Evolutionary conservation across 192 early-diverging fungal genomes (phyloP), one percentile per base, ranked within the genome.

Genomic region (Obelidium mucronatum): DNA sequence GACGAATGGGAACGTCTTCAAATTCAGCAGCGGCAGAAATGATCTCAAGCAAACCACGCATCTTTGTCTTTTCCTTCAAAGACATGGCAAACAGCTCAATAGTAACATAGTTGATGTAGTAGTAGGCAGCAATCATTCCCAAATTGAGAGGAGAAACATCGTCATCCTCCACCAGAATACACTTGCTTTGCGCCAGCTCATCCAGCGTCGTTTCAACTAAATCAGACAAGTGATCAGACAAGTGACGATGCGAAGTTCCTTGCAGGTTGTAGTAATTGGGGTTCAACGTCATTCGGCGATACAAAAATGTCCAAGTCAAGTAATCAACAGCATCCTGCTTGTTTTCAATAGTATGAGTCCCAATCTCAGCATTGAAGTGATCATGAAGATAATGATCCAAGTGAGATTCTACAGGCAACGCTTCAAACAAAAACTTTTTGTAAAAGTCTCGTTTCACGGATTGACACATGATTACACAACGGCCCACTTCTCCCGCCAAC

Each of bases 301-400:
- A 99, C 63, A 98, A 77, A 84, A 98, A 94, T 34, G 97, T 96
- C 98, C 98, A 99, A 0, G 98, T 99, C 65, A 99, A 82, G 67
- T 98, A 99, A 69, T 99, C 98, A 0, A 99, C 95, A 0, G 98
- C 98, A 78, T 98, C 97, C 79, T 99, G 96, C 86, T 97, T 98
- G 81, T 93, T 97, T 79, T 93, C 92, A 52, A 99, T 96, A 0
- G 95, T 96, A 77, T 93, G 93, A 36, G 95, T 96, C 0, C 95
- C 96, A 73, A 98, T 91, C 76, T 98, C 98, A 26, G 95, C 94
- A 81, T 97, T 97, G 85, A 99, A 95, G 82, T 95, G 94, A 72
- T 99, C 97, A 78, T 98, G 96, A 76, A 99, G 83, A 78, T 93
- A 93, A 56, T 92, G 92, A 72, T 99, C 95, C 74, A 99, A 81